Evolutionary conservation across 805 yeast genomes (phyloP).

Genomic region (Cyberlindnera saturnus): DNA sequence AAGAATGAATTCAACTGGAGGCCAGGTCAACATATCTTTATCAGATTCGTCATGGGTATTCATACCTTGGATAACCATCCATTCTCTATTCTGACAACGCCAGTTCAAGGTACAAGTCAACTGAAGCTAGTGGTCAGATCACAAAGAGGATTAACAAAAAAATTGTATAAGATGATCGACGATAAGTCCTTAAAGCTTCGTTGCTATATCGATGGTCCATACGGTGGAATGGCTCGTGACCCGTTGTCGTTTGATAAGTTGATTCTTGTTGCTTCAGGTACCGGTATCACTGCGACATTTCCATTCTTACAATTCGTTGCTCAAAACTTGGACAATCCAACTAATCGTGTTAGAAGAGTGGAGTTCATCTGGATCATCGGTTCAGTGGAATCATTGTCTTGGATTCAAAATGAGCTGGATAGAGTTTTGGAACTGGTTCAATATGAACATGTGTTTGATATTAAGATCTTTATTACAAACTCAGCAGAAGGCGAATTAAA

Average conservation of each 20-base stretch:
- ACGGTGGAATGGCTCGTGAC: conserved; percentile 47
- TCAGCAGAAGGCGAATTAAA: conserved; percentile 7
- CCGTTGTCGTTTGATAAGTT: conserved; percentile 38
- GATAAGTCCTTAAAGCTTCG: conserved; percentile 23
- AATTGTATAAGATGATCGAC: conserved; percentile 25
- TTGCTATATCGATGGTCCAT: conserved; percentile 50
- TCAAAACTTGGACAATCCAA: conserved; percentile 4
- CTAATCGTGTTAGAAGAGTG: conserved; percentile 24
- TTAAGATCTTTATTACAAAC: conserved; percentile 26
- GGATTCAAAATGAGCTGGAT: conserved; percentile 35
- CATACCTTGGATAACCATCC: conserved; percentile 49
- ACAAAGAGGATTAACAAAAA: conserved; percentile 40
- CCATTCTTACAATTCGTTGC: conserved; percentile 33
- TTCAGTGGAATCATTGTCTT: conserved; percentile 27
- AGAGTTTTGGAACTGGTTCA: neutral
- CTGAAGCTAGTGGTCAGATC: conserved; percentile 41
- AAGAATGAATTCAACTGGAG: conserved; percentile 35
- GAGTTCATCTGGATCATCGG: conserved; percentile 42
- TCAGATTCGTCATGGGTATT: conserved; percentile 37
- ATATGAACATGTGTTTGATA: conserved; percentile 3
- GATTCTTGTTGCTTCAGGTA: conserved; percentile 39
- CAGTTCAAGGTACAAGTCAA: conserved; percentile 18
- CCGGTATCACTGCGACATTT: conserved; percentile 45
- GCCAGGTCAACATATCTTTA: conserved; percentile 51
- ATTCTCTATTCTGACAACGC: conserved; percentile 40